Evolutionary conservation across 192 early-diverging fungal species (phyloP).

Genomic region (Entophlyctis helioformis): DNA sequence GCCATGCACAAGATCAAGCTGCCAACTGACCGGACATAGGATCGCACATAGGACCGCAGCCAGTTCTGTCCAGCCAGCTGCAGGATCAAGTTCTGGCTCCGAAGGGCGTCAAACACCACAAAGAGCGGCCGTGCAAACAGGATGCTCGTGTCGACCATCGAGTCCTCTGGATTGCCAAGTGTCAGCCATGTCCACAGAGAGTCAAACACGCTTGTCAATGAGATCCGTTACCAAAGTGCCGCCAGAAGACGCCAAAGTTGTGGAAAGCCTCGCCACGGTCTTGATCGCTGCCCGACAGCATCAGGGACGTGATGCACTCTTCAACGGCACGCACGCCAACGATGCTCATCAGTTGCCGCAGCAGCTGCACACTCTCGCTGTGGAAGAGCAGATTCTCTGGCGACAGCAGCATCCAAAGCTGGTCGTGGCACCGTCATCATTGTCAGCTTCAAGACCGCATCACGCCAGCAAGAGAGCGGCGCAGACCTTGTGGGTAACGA

Average conservation of each 20-base stretch:
- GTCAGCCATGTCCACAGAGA: too few relatives aligned
- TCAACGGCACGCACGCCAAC: conserved; percentile 49
- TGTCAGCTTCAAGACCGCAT: too few relatives aligned
- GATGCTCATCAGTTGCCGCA: conserved; percentile 49
- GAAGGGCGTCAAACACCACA: conserved; percentile 61
- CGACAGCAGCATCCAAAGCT: conserved; percentile 58
- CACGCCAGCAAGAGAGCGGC: too few relatives aligned
- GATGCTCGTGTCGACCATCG: conserved; percentile 18
- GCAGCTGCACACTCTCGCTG: conserved; percentile 44
- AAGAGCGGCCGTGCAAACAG: conserved; percentile 67
- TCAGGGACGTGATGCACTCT: conserved; percentile 30
- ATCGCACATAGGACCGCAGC: conserved; percentile 53
- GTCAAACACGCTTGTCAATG: too few relatives aligned
- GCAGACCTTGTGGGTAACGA: too few relatives aligned
- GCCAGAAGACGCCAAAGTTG: conserved; percentile 62
- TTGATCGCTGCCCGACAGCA: conserved; percentile 8
- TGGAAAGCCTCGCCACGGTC: conserved; percentile 32
- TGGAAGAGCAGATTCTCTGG: conserved; percentile 45
- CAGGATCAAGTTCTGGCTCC: conserved; percentile 35
- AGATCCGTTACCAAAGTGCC: conserved; percentile 33
- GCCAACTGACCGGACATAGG: conserved; percentile 34
- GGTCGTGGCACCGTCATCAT: conserved; percentile 10
- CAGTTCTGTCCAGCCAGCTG: conserved; percentile 55
- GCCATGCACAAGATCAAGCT: too few relatives aligned
- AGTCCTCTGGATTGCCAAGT: too few relatives aligned